These are phyloP conservation scores for Olyra latifolia DNA, from an alignment of 176 grass and related monocot species.

Conservation along the genomic window DNA sequence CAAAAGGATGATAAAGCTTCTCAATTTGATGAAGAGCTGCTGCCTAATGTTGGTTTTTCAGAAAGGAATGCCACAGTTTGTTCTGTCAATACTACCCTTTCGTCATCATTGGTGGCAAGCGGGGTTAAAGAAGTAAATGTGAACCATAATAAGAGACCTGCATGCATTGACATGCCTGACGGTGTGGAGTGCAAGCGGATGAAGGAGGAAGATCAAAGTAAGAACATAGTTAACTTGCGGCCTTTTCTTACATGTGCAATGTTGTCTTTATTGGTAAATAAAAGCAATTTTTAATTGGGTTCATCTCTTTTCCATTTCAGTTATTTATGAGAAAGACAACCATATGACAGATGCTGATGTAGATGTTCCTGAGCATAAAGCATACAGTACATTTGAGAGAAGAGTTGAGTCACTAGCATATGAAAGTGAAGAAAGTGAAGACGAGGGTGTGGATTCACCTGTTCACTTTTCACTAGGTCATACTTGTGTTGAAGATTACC, in stretches of 20 bases:
- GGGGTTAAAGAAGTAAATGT: background rate
- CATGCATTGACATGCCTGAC: constrained; percentile 7
- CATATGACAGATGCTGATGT: background rate
- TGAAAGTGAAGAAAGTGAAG: constrained; percentile 42
- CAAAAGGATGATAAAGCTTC: constrained; percentile 13
- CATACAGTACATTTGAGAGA: constrained; percentile 21
- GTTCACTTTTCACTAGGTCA: constrained; percentile 26
- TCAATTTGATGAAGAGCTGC: constrained; percentile 13
- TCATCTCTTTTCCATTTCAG: constrained; percentile 17
- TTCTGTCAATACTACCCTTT: background rate
- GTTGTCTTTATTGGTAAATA: background rate
- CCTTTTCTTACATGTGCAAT: background rate
- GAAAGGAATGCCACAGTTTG: background rate
- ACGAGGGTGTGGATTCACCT: constrained; percentile 54
- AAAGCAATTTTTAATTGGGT: no score
- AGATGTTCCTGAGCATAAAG: constrained; percentile 13
- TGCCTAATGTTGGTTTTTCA: constrained; percentile 23
- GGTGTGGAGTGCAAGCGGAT: constrained; percentile 36
- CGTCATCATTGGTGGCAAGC: background rate
- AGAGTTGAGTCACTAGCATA: constrained; percentile 19
- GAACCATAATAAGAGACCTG: constrained; percentile 36
- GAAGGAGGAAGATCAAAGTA: constrained; percentile 44
- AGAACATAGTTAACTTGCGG: background rate
- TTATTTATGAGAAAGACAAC: constrained; percentile 17
- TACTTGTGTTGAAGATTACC: constrained; percentile 43